A percentile compares a stretch with the other conserved stretches of the same genome.
phyloP scores from a whole-genome alignment of 495 filamentous ascomycete species.

The Cercophora sp. region DNA sequence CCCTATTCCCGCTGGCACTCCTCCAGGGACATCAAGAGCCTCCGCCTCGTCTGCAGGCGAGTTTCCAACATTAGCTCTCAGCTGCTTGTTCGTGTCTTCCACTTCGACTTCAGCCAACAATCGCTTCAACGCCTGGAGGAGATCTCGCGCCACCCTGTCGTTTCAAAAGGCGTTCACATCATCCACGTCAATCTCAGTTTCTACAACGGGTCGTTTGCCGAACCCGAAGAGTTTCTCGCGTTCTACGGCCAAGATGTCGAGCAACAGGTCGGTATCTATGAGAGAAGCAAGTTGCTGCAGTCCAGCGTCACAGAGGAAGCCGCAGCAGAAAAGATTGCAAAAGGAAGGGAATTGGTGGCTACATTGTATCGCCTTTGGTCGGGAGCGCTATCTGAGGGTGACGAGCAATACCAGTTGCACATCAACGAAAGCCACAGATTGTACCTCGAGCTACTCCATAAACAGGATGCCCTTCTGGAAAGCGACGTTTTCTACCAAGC shows the following conservation, averaged over 20 bases:
- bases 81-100: slow-evolving; percentile 8
- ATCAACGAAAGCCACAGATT: not conserved
- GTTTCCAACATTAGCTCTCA: slow-evolving; percentile 6
- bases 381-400: not conserved
- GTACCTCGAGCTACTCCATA: slow-evolving; percentile 3
- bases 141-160: slow-evolving; percentile 13
- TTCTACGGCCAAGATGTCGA: not conserved
- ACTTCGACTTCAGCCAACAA: not conserved
- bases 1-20: not conserved
- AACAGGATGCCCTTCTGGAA: not conserved
- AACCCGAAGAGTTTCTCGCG: not conserved
- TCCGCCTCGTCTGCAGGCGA: slow-evolving; percentile 13
- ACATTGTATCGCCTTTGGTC: not conserved
- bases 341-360: not conserved
- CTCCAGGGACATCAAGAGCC: slow-evolving; percentile 4
- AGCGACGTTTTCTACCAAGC: not conserved
- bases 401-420: not conserved
- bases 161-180: slow-evolving; percentile 12
- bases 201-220: not conserved
- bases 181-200: slow-evolving; percentile 6
- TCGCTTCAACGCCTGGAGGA: slow-evolving; percentile 10
- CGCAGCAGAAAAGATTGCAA: not conserved
- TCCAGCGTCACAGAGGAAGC: not conserved
- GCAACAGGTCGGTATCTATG: not conserved
- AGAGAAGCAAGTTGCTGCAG: not conserved